phyloP scores from a whole-genome alignment of 768 basidiomycete genomes.

The Tricholoma bakamatsutake region DNA sequence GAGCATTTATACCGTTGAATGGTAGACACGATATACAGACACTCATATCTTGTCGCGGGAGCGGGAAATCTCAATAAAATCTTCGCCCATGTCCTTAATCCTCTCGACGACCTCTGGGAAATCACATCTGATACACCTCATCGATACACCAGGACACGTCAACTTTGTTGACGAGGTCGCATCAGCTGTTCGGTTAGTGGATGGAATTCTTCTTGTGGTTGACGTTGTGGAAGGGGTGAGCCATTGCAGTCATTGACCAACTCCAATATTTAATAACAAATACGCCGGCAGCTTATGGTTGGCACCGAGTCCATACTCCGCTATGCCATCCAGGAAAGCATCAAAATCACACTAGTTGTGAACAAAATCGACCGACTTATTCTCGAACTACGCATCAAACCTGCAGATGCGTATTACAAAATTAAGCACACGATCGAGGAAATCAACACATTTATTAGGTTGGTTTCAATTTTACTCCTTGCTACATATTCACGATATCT shows the following conservation, averaged over 20 bases:
- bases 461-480: constrained; percentile 11
- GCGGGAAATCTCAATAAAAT: constrained; percentile 92
- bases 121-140: constrained; percentile 87
- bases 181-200: constrained; percentile 75
- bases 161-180: constrained; percentile 99
- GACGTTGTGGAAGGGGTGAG: constrained; percentile 98
- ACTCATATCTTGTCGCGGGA: constrained; percentile 86
- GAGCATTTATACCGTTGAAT: background rate
- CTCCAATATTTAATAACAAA: background rate
- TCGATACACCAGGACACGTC: constrained; percentile 97
- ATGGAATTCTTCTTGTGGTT: constrained; percentile 90
- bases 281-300: constrained; percentile 68
- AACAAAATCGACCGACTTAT: constrained; percentile 99
- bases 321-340: constrained; percentile 83
- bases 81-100: constrained; percentile 92
- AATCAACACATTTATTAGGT: constrained; percentile 95
- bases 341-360: constrained; percentile 88
- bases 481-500: constrained; percentile 1
- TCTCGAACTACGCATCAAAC: constrained; percentile 92
- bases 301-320: constrained; percentile 85
- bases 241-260: constrained; percentile 6
- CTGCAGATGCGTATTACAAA: constrained; percentile 96
- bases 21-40: constrained; percentile 90
- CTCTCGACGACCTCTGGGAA: constrained; percentile 82
- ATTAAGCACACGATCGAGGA: constrained; percentile 99